Base-by-base conservation (phyloP, 257 asterid species). In the Jacaranda copaia region DNA sequence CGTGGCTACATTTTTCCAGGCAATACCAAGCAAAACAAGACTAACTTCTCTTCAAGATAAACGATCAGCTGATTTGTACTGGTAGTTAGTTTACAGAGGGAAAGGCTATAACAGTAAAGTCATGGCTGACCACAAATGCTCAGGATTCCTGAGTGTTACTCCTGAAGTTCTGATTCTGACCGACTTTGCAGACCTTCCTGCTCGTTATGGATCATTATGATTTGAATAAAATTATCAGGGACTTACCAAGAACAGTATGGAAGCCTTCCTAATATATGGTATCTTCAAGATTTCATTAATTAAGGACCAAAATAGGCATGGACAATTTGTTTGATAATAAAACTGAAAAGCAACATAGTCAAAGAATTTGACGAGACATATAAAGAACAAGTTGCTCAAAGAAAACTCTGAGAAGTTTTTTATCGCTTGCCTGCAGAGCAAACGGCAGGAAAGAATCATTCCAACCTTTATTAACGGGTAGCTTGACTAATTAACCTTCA, bases 241-340 rank as follows among this genome's bases (percentile, higher is more conserved):
- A 11, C 72, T 66, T 12, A 66, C 56, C 45, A 19, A 14, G 18
- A 48, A 68, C 73, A 20, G 73, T 16, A 48, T 68, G 55, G 59
- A 36, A 68, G 5, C 19, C 42, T 48, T 48, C 5, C 13, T 13
- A 52, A 43, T 40, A 66, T 5, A 16, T 16, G 19, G 5, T 46
- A 13, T 13, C 42, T 67, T 45, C 58, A 11, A 45, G 42, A 12
- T 13, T 16, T 19, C 13, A 16, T 56, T 56, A 18, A 19, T 3
- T 56, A 56, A 19, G 13, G 62, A 15, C 36, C 12, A 8, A 56
- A 19, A 56, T 18, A 56, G 18, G 62, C 60, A 55, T 15, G 6
- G 13, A 6, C 10, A n/a, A 8, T 16, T 16, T 55, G 60, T 55
- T 16, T 6, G 60, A 55, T 55, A 16, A 6, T 55, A 55, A 55